Conservation (phyloP, 768 basidiomycete genomes). For the Podaxis mareebaensis region DNA sequence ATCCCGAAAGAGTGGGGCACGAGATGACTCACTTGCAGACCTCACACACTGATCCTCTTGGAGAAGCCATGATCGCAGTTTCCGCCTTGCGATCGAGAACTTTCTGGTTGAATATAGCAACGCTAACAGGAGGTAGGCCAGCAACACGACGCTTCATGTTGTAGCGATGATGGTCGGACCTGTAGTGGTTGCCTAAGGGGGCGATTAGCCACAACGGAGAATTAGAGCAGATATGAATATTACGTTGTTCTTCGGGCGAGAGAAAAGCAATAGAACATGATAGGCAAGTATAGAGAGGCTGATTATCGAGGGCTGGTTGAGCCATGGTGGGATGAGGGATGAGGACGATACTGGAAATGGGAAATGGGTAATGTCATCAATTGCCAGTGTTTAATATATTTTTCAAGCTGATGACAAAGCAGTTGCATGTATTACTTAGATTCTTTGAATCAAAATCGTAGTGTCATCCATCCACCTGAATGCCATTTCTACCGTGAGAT, state of each 20-base stretch:
- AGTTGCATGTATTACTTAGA: slow-evolving; percentile 21
- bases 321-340: slow-evolving; percentile 28
- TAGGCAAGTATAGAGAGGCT: slow-evolving; percentile 77
- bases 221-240: background rate
- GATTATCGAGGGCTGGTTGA: slow-evolving; percentile 24
- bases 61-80: slow-evolving; percentile 65
- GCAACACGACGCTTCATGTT: slow-evolving; percentile 98
- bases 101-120: slow-evolving; percentile 81
- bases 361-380: slow-evolving; percentile 1
- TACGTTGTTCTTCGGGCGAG: slow-evolving; percentile 81
- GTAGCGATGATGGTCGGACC: slow-evolving; percentile 94
- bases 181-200: slow-evolving; percentile 78
- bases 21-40: slow-evolving; percentile 72
- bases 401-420: background rate
- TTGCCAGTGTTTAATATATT: background rate
- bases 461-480: slow-evolving; percentile 61
- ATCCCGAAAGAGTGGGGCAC: background rate
- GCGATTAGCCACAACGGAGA: slow-evolving; percentile 11
- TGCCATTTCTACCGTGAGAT: slow-evolving; percentile 49
- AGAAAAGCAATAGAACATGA: slow-evolving; percentile 89
- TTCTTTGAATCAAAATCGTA: slow-evolving; percentile 43
- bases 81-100: slow-evolving; percentile 77
- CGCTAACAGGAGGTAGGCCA: slow-evolving; percentile 81
- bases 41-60: slow-evolving; percentile 64
- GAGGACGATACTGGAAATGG: slow-evolving; percentile 7